phyloP scores from a whole-genome alignment of 192 early-diverging fungal species.

The Backusella tarrabulga region DNA sequence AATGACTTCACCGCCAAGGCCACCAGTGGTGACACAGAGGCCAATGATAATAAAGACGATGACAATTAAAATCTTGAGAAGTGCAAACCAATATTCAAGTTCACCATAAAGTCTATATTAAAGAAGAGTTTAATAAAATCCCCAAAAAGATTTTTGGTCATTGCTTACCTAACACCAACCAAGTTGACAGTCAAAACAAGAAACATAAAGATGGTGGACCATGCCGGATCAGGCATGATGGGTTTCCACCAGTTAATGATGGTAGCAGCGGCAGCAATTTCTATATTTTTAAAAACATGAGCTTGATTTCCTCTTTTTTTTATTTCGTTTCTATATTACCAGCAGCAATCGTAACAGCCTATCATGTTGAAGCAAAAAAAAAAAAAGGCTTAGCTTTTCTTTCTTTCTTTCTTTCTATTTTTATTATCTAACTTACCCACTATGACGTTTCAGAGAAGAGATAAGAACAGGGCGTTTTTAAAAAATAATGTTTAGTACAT shows the following conservation, averaged over 20 bases:
- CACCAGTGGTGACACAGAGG: slow-evolving; percentile 62
- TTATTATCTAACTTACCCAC: not conserved
- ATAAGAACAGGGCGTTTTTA: not conserved
- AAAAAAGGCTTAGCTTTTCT: not conserved
- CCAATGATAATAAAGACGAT: slow-evolving; percentile 76
- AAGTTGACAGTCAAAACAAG: slow-evolving; percentile 63
- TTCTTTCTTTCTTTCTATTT: not conserved
- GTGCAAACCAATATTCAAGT: slow-evolving; percentile 76
- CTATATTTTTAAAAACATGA: slow-evolving; percentile 39
- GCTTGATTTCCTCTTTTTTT: not conserved
- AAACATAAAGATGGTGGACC: slow-evolving; percentile 48
- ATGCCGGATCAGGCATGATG: slow-evolving; percentile 35
- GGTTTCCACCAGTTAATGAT: slow-evolving; percentile 72
- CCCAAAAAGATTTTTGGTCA: too few relatives aligned
- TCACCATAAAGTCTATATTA: slow-evolving; percentile 77
- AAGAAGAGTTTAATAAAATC: not conserved
- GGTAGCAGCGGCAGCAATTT: slow-evolving; percentile 80
- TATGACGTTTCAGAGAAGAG: not conserved
- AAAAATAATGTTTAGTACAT: not conserved
- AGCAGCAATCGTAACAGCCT: slow-evolving; percentile 39
- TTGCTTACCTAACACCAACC: slow-evolving; percentile 61
- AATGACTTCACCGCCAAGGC: slow-evolving; percentile 47
- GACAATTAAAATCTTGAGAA: slow-evolving; percentile 76
- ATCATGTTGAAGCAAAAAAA: not conserved
- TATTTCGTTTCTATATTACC: not conserved